phyloP scores from a whole-genome alignment of 140 eudicot genomes.

The Anethum foeniculum region DNA sequence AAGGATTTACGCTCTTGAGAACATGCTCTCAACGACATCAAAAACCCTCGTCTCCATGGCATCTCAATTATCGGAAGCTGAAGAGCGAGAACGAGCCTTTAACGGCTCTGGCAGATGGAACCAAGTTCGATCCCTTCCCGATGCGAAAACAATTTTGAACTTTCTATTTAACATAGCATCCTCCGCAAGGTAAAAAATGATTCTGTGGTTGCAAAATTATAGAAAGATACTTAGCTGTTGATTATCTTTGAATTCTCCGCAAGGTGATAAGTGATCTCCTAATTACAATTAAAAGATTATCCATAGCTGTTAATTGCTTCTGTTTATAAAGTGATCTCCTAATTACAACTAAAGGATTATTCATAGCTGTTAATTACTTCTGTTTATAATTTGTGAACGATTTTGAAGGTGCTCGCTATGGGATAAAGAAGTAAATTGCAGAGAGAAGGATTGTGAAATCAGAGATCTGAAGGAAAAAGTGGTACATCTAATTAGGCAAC shows the following conservation, averaged over 20 bases:
- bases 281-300: background rate
- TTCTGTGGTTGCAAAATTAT: background rate
- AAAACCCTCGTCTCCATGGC: constrained; percentile 90
- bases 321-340: background rate
- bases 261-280: background rate
- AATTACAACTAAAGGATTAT: background rate
- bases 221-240: background rate
- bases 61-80: constrained; percentile 94
- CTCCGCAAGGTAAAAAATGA: constrained; percentile 57
- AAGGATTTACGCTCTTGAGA: constrained; percentile 84
- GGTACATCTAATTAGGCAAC: constrained; percentile 49
- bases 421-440: constrained; percentile 70
- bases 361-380: background rate
- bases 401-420: constrained; percentile 60
- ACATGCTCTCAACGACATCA: constrained; percentile 89
- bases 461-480: constrained; percentile 71
- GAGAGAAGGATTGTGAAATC: constrained; percentile 83
- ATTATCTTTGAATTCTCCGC: background rate
- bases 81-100: constrained; percentile 87
- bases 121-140: constrained; percentile 80
- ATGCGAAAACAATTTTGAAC: constrained; percentile 80
- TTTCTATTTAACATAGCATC: constrained; percentile 74
- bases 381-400: background rate
- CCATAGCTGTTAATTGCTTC: background rate
- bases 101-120: constrained; percentile 98